A percentile compares a stretch with the other conserved stretches of the same genome.
phyloP scores from a whole-genome alignment of 2,329 filamentous ascomycete genomes.

The Botrytis elliptica region DNA sequence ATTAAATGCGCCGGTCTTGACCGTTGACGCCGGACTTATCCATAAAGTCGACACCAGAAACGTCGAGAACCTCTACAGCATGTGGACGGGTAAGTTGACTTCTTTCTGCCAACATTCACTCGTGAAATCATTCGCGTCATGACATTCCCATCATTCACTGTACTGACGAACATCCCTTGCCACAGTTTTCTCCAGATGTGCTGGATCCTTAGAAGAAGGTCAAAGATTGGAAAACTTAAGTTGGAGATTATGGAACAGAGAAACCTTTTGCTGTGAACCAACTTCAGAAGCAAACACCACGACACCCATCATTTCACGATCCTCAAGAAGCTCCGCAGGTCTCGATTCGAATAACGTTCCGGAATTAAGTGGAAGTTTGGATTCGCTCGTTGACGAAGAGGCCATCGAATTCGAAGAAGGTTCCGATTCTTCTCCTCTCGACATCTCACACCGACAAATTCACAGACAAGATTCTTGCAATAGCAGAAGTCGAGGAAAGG shows the following conservation, averaged over 20 bases:
- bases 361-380: conserved; percentile 73
- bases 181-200: conserved; percentile 88
- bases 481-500: conserved; percentile 68
- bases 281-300: conserved; percentile 52
- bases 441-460: conserved; percentile 62
- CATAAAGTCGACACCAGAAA: conserved; percentile 93
- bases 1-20: conserved; percentile 81
- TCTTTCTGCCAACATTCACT: background rate
- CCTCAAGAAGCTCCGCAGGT: conserved; percentile 36
- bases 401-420: conserved; percentile 53
- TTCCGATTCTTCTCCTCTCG: conserved; percentile 52
- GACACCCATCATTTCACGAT: conserved; percentile 42
- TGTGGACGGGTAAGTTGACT: conserved; percentile 80
- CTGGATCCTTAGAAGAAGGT: conserved; percentile 90
- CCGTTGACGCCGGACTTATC: conserved; percentile 87
- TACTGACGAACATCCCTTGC: conserved; percentile 16
- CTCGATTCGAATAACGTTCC: conserved; percentile 59
- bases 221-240: conserved; percentile 90
- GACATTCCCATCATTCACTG: background rate
- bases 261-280: conserved; percentile 82
- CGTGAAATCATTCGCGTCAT: conserved; percentile 15
- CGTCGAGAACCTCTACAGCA: conserved; percentile 89
- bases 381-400: conserved; percentile 70
- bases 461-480: conserved; percentile 69
- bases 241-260: conserved; percentile 92